phyloP scores from a whole-genome alignment of 306 rosid genomes.

The Neltuma alba region DNA sequence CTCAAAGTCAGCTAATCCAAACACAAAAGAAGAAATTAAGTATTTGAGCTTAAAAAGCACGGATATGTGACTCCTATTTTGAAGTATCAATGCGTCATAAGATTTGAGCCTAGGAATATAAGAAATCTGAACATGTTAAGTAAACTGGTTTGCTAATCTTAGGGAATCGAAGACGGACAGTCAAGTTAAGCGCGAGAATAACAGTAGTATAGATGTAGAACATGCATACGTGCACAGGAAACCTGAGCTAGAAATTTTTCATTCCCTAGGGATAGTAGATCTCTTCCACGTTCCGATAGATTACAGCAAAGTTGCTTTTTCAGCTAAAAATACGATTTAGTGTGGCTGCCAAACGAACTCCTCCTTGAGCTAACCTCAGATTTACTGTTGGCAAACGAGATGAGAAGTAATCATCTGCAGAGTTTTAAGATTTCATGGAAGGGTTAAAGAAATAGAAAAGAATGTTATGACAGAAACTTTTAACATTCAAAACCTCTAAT shows the following conservation, averaged over 20 bases:
- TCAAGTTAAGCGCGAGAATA: background rate
- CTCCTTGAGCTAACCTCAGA: slow-evolving; percentile 77
- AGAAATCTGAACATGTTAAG: background rate
- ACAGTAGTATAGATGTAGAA: background rate
- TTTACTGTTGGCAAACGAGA: slow-evolving; percentile 69
- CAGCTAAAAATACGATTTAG: slow-evolving; percentile 65
- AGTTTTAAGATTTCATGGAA: background rate
- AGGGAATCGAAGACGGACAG: background rate
- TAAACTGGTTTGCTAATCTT: background rate
- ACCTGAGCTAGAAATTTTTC: background rate
- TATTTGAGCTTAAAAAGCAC: background rate
- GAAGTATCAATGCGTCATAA: background rate
- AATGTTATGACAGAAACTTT: background rate
- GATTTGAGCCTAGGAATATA: background rate
- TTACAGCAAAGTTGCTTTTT: background rate
- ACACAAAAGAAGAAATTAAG: no score
- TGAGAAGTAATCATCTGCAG: slow-evolving; percentile 75
- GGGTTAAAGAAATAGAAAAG: background rate
- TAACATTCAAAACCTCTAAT: background rate
- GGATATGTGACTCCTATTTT: background rate
- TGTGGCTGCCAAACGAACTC: slow-evolving; percentile 83
- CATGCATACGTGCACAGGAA: background rate
- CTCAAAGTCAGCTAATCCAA: background rate
- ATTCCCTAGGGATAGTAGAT: background rate
- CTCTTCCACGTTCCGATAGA: background rate